Conservation (phyloP, 78 protist genomes). For the Polysphondylium violaceum region DNA sequence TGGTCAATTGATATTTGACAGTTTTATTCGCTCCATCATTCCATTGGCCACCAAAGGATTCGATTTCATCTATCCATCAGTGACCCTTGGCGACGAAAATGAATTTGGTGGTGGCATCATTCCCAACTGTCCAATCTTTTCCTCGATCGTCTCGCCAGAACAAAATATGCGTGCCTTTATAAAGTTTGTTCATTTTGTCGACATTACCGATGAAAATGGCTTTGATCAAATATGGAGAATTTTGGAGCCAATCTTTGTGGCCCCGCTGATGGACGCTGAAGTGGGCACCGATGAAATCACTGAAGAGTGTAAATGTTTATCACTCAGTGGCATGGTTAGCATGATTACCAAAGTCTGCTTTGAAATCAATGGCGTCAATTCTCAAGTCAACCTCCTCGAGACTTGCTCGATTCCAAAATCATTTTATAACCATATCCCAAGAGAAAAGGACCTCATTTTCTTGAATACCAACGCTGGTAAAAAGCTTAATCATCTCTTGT, state of each 20-base stretch:
- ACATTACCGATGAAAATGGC: conserved; percentile 2
- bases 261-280: conserved; percentile 70
- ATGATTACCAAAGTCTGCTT: conserved; percentile 66
- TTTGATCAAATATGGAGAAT: conserved; percentile 60
- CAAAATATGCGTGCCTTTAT: conserved; percentile 47
- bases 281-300: conserved; percentile 67
- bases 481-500: conserved; percentile 19
- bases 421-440: conserved; percentile 49
- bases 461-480: conserved; percentile 39
- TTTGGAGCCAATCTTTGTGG: conserved; percentile 59
- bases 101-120: conserved; percentile 79
- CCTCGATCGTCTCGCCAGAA: conserved; percentile 44
- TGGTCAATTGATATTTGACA: conserved; percentile 67
- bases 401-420: conserved; percentile 46
- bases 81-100: conserved; percentile 5
- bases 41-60: conserved; percentile 49
- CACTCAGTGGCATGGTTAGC: conserved; percentile 18
- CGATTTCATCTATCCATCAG: conserved; percentile 67
- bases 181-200: conserved; percentile 38
- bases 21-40: conserved; percentile 42
- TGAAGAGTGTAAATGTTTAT: conserved; percentile 54
- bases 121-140: conserved; percentile 63
- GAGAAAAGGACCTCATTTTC: conserved; percentile 65
- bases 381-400: conserved; percentile 42
- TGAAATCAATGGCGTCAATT: conserved; percentile 29